Base-by-base conservation (phyloP, 306 rosid species). In the Prinsepia uniflora region DNA sequence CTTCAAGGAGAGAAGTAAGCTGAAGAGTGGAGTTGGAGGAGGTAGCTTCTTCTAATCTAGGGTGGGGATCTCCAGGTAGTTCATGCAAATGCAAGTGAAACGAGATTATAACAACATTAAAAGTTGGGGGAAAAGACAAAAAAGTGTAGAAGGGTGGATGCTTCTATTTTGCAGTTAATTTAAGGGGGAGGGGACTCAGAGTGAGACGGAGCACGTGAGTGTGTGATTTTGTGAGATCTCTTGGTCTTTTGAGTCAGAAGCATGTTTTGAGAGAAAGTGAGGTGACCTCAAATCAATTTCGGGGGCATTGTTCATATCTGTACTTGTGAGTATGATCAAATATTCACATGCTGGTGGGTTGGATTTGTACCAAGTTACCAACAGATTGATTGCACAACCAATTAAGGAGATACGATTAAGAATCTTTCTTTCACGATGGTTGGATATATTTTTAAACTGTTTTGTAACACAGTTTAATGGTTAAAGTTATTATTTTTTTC, bases 31-130 rank as follows among this genome's bases (percentile, higher is more conserved):
- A 66, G 53, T 15, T 42, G 49, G 19, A 52, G 53, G 81, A 75
- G 85, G 96, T 75, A 79, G 88, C 34, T 90, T 87, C 89, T 60
- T 53, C 24, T 53, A 17, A 19, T 8, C 18, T 52, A 3, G 74
- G 81, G 81, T 72, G 78, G 79, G 80, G 86, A 89, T 89, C 90
- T 83, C 88, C 43, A 60, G 49, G 63, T 22, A 66, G 65, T 40
- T 44, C 74, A 70, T 56, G 62, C 74, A 70, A 53, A 53, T 66
- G 42, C 24, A 66, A 24, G 22, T 49, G 46, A 17, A n/a, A 2
- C 8, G 30, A 67, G 5, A 8, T 19, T 8, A 49, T 4, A 13
- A 13, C 5, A 13, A 6, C 7, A 56, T 46, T 22, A 75, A 75
- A 69, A 67, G 42, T 15, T 17, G 67, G 65, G 71, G 78, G 67